phyloP scores from a whole-genome alignment of 257 asterid genomes.

The Galeopsis tetrahit region DNA sequence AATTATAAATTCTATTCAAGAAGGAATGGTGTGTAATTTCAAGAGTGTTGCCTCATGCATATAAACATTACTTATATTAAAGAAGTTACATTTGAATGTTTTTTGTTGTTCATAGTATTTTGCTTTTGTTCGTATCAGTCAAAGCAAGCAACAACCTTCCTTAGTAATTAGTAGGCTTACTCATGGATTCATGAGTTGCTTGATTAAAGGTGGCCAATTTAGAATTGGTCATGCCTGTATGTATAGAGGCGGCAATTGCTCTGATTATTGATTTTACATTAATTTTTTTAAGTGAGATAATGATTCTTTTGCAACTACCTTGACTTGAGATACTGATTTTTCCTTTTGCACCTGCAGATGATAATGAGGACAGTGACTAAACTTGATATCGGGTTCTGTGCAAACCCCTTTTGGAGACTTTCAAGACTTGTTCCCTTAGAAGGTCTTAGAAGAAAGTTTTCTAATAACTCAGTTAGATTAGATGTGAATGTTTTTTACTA shows the following conservation, averaged over 20 bases:
- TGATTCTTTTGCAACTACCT: constrained; percentile 3
- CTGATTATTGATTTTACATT: background rate
- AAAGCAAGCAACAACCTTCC: background rate
- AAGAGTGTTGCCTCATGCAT: background rate
- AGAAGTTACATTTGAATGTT: constrained; percentile 23
- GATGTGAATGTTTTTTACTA: no score
- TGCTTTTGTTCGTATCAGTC: constrained; percentile 10
- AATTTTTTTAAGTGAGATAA: background rate
- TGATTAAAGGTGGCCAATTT: constrained; percentile 11
- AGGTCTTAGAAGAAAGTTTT: constrained; percentile 74
- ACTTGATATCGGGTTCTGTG: constrained; percentile 68
- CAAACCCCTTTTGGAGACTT: constrained; percentile 96
- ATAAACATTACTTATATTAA: constrained; percentile 19
- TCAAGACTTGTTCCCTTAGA: constrained; percentile 95
- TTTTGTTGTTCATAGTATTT: constrained; percentile 4
- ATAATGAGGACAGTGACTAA: constrained; percentile 65
- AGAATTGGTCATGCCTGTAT: background rate
- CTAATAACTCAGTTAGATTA: no score
- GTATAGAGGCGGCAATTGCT: background rate
- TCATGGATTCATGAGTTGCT: constrained; percentile 1
- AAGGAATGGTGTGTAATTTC: constrained; percentile 73
- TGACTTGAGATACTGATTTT: constrained; percentile 1
- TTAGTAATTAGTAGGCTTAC: background rate
- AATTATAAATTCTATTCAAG: no score
- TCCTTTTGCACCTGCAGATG: constrained; percentile 53